Evolutionary conservation across 148 eudicot species (phyloP), one percentile per base, ranked within the genome.

Genomic region (Diospyros kaki): DNA sequence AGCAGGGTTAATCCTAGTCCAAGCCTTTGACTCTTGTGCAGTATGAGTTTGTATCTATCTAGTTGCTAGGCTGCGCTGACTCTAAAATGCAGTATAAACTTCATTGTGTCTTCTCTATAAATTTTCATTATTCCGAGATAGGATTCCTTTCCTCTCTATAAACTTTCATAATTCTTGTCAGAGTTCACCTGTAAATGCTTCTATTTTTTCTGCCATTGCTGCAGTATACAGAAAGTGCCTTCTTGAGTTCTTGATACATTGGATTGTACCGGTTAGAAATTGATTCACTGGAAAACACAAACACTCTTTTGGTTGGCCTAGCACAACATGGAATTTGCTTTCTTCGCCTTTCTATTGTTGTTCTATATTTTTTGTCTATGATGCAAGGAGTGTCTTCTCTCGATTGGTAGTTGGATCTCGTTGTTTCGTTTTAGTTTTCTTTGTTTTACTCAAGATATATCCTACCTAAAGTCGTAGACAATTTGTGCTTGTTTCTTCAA

Each of bases 21-120:
- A 15, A 58, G 44, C n/a, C 39, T 38, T 67, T 1, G 14, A 58
- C 50, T 18, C n/a, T 73, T 73, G 68, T 73, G 68, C 76, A 62
- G 54, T 53, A 15, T 48, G 43, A 12, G 38, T 50, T 73, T 73
- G 46, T 48, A 13, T 14, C 17, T 28, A 1, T 6, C 18, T 3
- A 28, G 38, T 58, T 58, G 9, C n/a, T 15, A 14, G 61, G 61
- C 61, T 58, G 61, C 61, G n/a, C n/a, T 58, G n/a, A 14, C 61
- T 4, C 6, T 28, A 58, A 28, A 28, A 28, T 28, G 28, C 28
- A 28, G 28, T 28, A 28, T 28, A 28, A 28, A 28, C 28, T 28
- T 28, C 28, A 28, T 28, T 28, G 28, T 28, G 28, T 28, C 28
- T 28, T 28, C 28, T 28, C 28, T 28, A 28, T 28, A 28, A 28